Evolutionary conservation across 176 grass and related monocot species (phyloP).

Genomic region (Tillandsia fasciculata): DNA sequence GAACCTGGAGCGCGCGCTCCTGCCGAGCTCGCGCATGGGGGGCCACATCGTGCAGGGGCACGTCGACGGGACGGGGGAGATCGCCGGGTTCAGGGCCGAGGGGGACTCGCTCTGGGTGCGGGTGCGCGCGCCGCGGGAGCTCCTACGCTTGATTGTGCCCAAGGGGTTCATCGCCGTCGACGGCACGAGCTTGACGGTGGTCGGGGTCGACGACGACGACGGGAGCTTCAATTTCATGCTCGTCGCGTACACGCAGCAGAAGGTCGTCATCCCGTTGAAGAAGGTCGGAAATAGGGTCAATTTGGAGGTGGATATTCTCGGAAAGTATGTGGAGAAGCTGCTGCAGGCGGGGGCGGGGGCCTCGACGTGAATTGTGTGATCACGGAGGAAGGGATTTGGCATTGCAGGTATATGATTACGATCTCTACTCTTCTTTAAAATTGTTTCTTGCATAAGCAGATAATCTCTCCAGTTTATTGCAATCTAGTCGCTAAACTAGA

Average conservation of each 20-base stretch:
- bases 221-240: constrained; percentile 92
- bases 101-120: constrained; percentile 85
- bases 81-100: constrained; percentile 55
- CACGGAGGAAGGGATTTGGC: no score
- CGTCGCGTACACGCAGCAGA: constrained; percentile 88
- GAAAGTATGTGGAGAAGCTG: constrained; percentile 85
- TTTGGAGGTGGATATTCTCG: constrained; percentile 87
- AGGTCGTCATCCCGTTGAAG: constrained; percentile 68
- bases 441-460: no score
- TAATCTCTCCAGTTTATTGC: no score
- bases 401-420: no score
- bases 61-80: constrained; percentile 77
- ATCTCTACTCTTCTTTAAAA: no score
- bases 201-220: constrained; percentile 52
- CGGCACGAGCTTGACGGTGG: constrained; percentile 74
- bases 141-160: constrained; percentile 68
- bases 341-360: constrained; percentile 3
- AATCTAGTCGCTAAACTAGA: no score
- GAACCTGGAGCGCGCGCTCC: constrained; percentile 78
- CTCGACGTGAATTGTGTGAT: no score
- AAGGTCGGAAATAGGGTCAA: constrained; percentile 88
- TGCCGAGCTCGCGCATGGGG: constrained; percentile 67
- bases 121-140: constrained; percentile 47
- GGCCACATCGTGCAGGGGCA: constrained; percentile 93
- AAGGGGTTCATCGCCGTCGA: constrained; percentile 92